Percentiles rank a stretch among this genome's conserved stretches.
These are phyloP conservation scores for Sclerotinia borealis DNA, from an alignment of 2,329 filamentous ascomycete species.

Conservation along the genomic window DNA sequence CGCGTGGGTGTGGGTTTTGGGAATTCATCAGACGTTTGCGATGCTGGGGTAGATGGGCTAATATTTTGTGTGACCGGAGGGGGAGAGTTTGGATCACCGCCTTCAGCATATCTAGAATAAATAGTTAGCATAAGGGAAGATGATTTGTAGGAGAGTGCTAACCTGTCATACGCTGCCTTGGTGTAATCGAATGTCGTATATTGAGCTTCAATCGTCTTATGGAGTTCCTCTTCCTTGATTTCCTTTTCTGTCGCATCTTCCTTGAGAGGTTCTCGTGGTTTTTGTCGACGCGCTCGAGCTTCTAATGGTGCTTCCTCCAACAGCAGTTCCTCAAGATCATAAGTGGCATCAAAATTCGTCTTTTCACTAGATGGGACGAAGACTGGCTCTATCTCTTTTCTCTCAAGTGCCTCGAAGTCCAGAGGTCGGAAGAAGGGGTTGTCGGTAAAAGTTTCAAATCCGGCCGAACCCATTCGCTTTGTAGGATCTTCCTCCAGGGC, in stretches of 20 bases:
- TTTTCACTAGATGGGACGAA: conserved; percentile 94
- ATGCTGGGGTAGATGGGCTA: conserved; percentile 13
- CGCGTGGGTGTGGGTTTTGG: conserved; percentile 8
- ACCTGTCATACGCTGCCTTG: conserved; percentile 69
- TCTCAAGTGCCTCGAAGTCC: conserved; percentile 77
- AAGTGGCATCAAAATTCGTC: conserved; percentile 98
- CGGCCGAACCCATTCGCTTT: conserved; percentile 73
- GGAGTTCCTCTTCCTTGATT: conserved; percentile 88
- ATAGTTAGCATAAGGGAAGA: conserved; percentile 17
- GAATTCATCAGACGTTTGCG: conserved; percentile 11
- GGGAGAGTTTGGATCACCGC: conserved; percentile 27
- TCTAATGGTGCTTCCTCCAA: conserved; percentile 93
- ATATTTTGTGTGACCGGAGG: conserved; percentile 17
- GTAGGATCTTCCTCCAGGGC: conserved; percentile 75
- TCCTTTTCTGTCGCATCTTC: conserved; percentile 94
- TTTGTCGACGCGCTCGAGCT: conserved; percentile 85
- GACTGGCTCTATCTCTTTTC: conserved; percentile 82
- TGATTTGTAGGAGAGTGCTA: conserved; percentile 31
- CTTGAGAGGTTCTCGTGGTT: conserved; percentile 84
- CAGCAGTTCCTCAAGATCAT: conserved; percentile 89
- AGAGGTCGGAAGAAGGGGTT: conserved; percentile 85
- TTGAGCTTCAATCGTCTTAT: conserved; percentile 87
- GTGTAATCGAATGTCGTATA: conserved; percentile 97
- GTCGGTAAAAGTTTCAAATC: conserved; percentile 77
- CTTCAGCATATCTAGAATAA: conserved; percentile 31